Conservation (phyloP, 176 grass and related monocot genomes). For the bread wheat (Triticum aestivum) region DNA sequence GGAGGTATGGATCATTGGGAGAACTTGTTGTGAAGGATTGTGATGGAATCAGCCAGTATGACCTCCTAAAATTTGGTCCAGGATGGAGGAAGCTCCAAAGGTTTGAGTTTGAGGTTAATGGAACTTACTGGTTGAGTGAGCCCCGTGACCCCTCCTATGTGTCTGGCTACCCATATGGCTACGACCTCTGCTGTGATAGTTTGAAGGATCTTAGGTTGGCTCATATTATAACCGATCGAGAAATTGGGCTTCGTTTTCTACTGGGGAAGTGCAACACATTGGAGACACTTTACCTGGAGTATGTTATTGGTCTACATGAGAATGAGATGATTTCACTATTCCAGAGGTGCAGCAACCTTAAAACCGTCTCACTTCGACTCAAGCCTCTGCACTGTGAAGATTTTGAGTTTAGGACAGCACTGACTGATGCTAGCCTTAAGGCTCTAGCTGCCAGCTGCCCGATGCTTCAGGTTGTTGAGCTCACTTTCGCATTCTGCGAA, state of each 20-base stretch:
- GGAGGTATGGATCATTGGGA: conserved; percentile 44
- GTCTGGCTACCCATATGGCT: conserved; percentile 5
- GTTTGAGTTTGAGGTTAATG: conserved; percentile 59
- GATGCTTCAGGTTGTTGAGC: too few species aligned
- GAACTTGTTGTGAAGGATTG: conserved; percentile 65
- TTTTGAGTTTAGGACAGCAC: background rate
- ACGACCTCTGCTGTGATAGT: conserved; percentile 23
- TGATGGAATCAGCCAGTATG: conserved; percentile 49
- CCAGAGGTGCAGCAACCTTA: conserved; percentile 43
- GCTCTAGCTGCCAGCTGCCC: background rate
- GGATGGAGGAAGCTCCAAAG: conserved; percentile 57
- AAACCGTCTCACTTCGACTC: conserved; percentile 44
- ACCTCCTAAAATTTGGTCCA: conserved; percentile 53
- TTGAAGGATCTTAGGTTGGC: conserved; percentile 49
- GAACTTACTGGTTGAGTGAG: conserved; percentile 23
- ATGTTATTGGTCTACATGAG: conserved; percentile 42
- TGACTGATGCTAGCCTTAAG: conserved; percentile 64
- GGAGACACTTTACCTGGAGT: conserved; percentile 42
- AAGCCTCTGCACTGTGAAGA: background rate
- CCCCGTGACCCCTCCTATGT: background rate
- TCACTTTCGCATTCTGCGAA: too few species aligned
- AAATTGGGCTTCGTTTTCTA: conserved; percentile 36
- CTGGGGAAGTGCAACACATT: conserved; percentile 37
- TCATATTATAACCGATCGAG: conserved; percentile 20
- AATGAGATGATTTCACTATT: conserved; percentile 53